These are phyloP conservation scores for Solanum infundibuliforme DNA, from an alignment of 257 asterid species.

Conservation along the genomic window DNA sequence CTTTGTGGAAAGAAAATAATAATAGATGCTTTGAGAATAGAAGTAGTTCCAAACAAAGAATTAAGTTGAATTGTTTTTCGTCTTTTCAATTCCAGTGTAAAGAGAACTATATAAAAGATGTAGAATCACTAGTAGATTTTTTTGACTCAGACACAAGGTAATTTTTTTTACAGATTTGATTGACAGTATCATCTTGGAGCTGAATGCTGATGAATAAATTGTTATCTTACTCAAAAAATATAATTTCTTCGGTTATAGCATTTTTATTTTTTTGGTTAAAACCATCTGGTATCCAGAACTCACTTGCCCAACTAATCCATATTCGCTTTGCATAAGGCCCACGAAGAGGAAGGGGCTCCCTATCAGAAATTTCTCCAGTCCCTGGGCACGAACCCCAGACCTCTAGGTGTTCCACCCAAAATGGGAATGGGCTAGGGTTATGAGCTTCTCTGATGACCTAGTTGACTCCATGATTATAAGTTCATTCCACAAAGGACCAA, in stretches of 20 bases:
- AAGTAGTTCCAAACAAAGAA: neutral
- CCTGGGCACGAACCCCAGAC: neutral
- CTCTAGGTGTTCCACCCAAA: neutral
- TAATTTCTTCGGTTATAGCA: neutral
- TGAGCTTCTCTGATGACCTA: neutral
- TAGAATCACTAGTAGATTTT: neutral
- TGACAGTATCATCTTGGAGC: neutral
- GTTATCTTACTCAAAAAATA: neutral
- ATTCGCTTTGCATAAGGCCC: neutral
- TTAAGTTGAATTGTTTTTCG: neutral
- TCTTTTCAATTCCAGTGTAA: neutral
- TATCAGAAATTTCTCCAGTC: neutral
- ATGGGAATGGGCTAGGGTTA: neutral
- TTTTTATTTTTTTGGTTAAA: neutral
- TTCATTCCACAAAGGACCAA: neutral
- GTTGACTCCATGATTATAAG: neutral
- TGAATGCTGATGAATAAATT: neutral
- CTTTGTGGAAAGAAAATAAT: neutral
- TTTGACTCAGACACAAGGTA: neutral
- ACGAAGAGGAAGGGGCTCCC: neutral
- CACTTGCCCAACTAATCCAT: neutral
- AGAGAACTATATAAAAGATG: neutral
- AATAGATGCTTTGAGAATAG: neutral
- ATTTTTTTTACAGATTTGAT: neutral
- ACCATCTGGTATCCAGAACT: neutral